Conservation (phyloP, 176 grass and related monocot species). For the Canna indica region DNA sequence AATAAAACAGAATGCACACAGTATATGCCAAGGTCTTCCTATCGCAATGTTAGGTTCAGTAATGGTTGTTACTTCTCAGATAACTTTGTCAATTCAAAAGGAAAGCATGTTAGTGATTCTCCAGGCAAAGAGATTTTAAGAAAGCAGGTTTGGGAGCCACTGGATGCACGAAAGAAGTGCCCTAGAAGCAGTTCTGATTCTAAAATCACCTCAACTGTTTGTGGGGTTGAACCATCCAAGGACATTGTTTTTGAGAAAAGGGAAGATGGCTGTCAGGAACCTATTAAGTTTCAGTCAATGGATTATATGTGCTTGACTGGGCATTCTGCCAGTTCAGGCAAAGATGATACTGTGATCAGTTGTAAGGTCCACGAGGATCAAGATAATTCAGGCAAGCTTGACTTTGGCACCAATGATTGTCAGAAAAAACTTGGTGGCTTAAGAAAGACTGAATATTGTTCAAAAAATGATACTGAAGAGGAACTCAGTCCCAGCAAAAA, state of each 20-base stretch:
- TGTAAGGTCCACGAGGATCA: constrained; percentile 13
- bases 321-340: constrained; percentile 25
- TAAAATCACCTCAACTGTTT: constrained; percentile 6
- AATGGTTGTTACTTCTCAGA: constrained; percentile 26
- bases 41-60: constrained; percentile 39
- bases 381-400: constrained; percentile 2
- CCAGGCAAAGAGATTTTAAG: constrained; percentile 44
- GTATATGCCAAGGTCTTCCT: constrained; percentile 51
- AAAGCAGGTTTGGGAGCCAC: constrained; percentile 90
- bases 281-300: constrained; percentile 16
- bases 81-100: constrained; percentile 30
- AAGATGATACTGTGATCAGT: constrained; percentile 25
- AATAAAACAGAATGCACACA: too few relatives aligned
- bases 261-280: not conserved
- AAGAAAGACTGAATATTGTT: constrained; percentile 25
- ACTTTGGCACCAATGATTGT: constrained; percentile 9
- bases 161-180: constrained; percentile 61
- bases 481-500: constrained; percentile 25
- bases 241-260: constrained; percentile 10
- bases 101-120: constrained; percentile 33
- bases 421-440: constrained; percentile 18
- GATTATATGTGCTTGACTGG: not conserved
- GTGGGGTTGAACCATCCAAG: not conserved
- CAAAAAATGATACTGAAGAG: constrained; percentile 24
- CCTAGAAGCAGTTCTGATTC: constrained; percentile 24